These are phyloP conservation scores for Berberis vulgaris DNA, from an alignment of 164 flowering plant genomes.

Conservation along the genomic window DNA sequence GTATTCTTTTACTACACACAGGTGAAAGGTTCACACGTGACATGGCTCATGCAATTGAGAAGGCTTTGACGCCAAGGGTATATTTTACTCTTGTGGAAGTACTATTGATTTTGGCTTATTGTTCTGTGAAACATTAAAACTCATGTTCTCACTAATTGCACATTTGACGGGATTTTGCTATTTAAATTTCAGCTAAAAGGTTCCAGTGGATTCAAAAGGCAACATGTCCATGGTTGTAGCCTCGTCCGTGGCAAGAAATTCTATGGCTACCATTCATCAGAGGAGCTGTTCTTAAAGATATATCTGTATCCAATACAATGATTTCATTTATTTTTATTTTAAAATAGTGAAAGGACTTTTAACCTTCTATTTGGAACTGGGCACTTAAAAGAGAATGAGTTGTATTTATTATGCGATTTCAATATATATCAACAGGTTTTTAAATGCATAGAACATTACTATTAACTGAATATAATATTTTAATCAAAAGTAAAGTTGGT, in stretches of 20 bases:
- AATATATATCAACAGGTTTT: too few species aligned
- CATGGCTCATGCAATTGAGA: slow-evolving; percentile 57
- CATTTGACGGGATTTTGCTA: slow-evolving; percentile 5
- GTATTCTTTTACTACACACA: slow-evolving; percentile 13
- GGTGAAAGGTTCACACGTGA: slow-evolving; percentile 36
- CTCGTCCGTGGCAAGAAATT: slow-evolving; percentile 71
- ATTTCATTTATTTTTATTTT: too few species aligned
- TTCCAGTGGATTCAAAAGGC: slow-evolving; percentile 57
- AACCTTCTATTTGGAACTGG: not conserved
- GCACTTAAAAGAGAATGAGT: not conserved
- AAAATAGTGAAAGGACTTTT: not conserved
- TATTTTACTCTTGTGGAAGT: not conserved
- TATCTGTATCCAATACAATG: slow-evolving; percentile 68
- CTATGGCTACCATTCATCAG: slow-evolving; percentile 81
- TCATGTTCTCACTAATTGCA: not conserved
- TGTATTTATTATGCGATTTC: not conserved
- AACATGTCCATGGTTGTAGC: slow-evolving; percentile 84
- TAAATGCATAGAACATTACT: too few species aligned
- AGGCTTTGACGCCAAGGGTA: slow-evolving; percentile 66
- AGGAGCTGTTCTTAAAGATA: slow-evolving; percentile 83
- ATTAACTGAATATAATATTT: not conserved
- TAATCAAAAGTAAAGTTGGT: not conserved
- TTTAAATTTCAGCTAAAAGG: slow-evolving; percentile 51
- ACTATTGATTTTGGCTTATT: not conserved
- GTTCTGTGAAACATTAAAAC: not conserved